Evolutionary conservation across 371 early-diverging fungal genomes (phyloP).

Genomic region (Mortierella sp.): DNA sequence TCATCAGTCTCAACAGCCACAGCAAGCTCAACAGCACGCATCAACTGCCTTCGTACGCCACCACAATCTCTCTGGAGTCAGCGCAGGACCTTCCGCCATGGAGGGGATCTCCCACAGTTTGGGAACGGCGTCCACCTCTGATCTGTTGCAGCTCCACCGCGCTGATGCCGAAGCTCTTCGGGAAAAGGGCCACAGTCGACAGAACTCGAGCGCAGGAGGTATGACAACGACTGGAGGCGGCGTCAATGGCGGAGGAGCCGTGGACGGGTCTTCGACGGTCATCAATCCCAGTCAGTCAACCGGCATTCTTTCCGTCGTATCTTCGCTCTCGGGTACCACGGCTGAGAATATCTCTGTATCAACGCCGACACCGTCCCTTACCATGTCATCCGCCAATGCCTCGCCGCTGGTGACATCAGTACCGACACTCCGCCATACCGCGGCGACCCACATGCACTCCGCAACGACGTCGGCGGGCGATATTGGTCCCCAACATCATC

Average conservation of each 20-base stretch:
- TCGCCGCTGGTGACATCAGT: slow-evolving; percentile 35
- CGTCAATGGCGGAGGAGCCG: neutral
- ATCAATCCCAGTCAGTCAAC: slow-evolving; percentile 20
- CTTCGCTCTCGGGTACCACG: slow-evolving; percentile 15
- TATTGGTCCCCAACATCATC: slow-evolving; percentile 21
- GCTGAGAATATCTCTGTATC: slow-evolving; percentile 13
- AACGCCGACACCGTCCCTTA: slow-evolving; percentile 17
- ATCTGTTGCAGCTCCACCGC: slow-evolving; percentile 38
- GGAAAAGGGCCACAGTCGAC: slow-evolving; percentile 36
- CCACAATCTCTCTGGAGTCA: slow-evolving; percentile 10
- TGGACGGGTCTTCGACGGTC: slow-evolving; percentile 1
- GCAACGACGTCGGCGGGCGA: slow-evolving; percentile 18
- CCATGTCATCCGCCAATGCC: slow-evolving; percentile 12
- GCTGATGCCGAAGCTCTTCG: slow-evolving; percentile 16
- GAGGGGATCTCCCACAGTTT: slow-evolving; percentile 20
- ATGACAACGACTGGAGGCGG: neutral
- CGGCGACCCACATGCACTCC: neutral
- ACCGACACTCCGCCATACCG: slow-evolving; percentile 25
- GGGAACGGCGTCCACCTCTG: slow-evolving; percentile 22
- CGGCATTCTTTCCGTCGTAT: slow-evolving; percentile 25
- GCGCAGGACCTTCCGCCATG: slow-evolving; percentile 18
- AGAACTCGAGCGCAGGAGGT: slow-evolving; percentile 16
- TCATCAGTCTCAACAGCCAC: slow-evolving; percentile 19
- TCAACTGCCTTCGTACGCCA: slow-evolving; percentile 18
- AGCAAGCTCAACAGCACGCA: slow-evolving; percentile 5